Base-by-base conservation (phyloP, 441 rosid species). In the Dalechampia spathulata region DNA sequence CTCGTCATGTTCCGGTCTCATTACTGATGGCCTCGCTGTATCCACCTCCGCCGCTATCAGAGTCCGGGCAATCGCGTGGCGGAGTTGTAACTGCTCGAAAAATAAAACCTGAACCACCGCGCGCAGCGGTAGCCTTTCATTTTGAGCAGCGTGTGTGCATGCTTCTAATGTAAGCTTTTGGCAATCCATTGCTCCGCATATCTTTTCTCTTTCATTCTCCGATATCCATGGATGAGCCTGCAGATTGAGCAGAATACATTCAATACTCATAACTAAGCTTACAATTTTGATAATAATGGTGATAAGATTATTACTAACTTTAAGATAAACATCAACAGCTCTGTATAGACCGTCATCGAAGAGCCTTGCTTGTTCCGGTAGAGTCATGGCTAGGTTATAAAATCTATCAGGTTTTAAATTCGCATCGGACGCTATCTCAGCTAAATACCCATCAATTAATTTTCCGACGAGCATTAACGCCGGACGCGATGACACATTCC, bases 41-140 rank as follows among this genome's bases (percentile, higher is more conserved):
- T 68, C 77, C 37, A 75, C 38, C 32, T 87, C 96, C 12, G 87
- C 83, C 13, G 87, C 86, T 1, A 87, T n/a, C 11, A 91, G 51
- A 10, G 98, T 83, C 46, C 99, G 92, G 0, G 97, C 96, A 8
- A 93, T 89, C 10, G 96, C 88, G 36, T 90, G 88, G 62, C 93
- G 81, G 52, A 93, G 97, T 74, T 93, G 99, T 50, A 89, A 88
- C 84, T 93, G 99, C 79, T 89, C 96, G 34, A 93, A 88, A 76
- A 91, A 91, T 55, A 91, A 76, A 57, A 91, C 96, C 66, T 88
- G 96, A 22, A 91, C 91, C 1, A 93, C 80, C 64, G 85, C 72
- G 49, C 99, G 78, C 36, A 90, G 63, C 0, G 99, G 97, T 23
- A 93, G 75, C 63, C 97, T 78, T 80, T 93, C 97, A 26, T 90